Base-by-base conservation (phyloP, 1,139 yeast genomes). In the Meyerozyma smithsonii region DNA sequence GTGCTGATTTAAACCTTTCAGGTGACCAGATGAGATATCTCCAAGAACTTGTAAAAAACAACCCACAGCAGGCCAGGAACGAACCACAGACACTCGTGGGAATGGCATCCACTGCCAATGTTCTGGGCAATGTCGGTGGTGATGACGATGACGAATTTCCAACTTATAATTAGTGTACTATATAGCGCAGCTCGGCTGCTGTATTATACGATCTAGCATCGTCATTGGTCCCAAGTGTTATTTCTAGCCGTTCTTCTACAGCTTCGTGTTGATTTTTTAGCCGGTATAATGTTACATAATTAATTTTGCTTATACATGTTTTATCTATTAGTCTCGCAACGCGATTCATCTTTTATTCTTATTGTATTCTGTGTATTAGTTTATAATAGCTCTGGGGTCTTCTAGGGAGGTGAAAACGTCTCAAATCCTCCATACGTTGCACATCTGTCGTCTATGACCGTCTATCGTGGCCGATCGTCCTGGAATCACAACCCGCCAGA, bases 41-140 rank as follows among this genome's bases (percentile, higher is more conserved):
- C 11, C 40, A 50, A 4, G 46, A 46, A 17, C 42, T 55, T 11
- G 54, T 53, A 10, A 52, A 53, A 25, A 49, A 56, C 25, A 56
- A 58, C 42, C 61, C 61, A 4, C 30, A 26, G 17, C 57, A 54
- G 21, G 55, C 47, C 18, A 55, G 54, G 40, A 46, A 47, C 20
- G 48, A 55, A 36, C 58, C 60, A 2, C 54, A 46, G 38, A 57
- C 51, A 4, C 43, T 58, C 28, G 42, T 53, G 36, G 44, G 44
- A 28, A 39, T 55, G 37, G 36, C 35, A 15, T 19, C 28, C 14
- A 28, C 25, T 6, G 17, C 21, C 3, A 33, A 23, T 3, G 28
- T 20, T 14, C 33, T 15, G 6, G 7, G 14, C 8, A 17, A 30
- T 5, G 34, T 23, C 11, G 21, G 33, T 32, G 33, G 35, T 36